phyloP scores from a whole-genome alignment of 148 eudicot genomes.

The Limonium bicolor region DNA sequence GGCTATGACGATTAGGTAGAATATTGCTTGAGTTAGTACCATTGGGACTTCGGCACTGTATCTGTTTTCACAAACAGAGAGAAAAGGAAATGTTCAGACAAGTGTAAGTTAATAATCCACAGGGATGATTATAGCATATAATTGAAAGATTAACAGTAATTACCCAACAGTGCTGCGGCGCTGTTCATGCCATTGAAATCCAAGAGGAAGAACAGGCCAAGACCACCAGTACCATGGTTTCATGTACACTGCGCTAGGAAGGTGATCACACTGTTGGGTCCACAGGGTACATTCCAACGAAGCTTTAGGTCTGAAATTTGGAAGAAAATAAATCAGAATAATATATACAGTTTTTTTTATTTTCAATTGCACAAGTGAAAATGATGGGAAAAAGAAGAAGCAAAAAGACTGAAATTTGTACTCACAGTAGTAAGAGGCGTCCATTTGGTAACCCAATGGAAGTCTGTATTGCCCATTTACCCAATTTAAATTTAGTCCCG shows the following conservation, averaged over 20 bases:
- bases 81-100: too few relatives aligned
- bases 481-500: constrained; percentile 44
- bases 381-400: background rate
- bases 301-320: constrained; percentile 54
- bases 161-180: constrained; percentile 85
- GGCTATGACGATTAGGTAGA: constrained; percentile 51
- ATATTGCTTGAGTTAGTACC: constrained; percentile 31
- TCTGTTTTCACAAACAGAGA: too few relatives aligned
- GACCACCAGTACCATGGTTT: constrained; percentile 99
- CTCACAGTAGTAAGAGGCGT: constrained; percentile 92
- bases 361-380: background rate
- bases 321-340: background rate
- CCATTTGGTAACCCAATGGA: constrained; percentile 98
- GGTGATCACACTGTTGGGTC: constrained; percentile 91
- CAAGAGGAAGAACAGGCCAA: constrained; percentile 90
- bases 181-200: constrained; percentile 84
- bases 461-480: constrained; percentile 67
- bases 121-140: too few relatives aligned
- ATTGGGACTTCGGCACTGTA: constrained; percentile 58
- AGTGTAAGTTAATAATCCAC: too few relatives aligned
- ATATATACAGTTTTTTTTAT: too few relatives aligned
- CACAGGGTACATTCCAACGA: constrained; percentile 87
- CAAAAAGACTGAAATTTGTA: background rate
- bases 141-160: too few relatives aligned
- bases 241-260: constrained; percentile 84